Percentiles rank a stretch among this genome's conserved stretches.
phyloP scores from a whole-genome alignment of 768 basidiomycete species.

The Candolleomyces efflorescens region DNA sequence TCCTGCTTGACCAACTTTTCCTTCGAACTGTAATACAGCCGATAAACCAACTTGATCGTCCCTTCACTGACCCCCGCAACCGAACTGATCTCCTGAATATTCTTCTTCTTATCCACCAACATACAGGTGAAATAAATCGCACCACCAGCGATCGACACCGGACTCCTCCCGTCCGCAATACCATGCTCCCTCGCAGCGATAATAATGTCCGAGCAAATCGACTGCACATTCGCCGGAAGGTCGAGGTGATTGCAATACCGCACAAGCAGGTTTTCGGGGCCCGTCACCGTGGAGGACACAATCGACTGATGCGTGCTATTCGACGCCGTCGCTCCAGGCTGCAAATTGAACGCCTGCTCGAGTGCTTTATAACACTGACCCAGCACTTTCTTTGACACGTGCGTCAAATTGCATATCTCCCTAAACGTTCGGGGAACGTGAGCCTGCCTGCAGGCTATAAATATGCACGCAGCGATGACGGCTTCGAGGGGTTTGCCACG shows the following conservation, averaged over 20 bases:
- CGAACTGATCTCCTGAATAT: constrained; percentile 78
- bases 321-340: constrained; percentile 42
- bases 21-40: constrained; percentile 67
- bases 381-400: constrained; percentile 91
- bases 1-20: constrained; percentile 60
- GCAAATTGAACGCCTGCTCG: constrained; percentile 84
- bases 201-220: constrained; percentile 81
- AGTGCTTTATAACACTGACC: constrained; percentile 92
- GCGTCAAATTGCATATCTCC: constrained; percentile 90
- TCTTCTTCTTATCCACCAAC: constrained; percentile 69
- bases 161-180: constrained; percentile 90
- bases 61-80: constrained; percentile 95
- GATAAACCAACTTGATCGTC: constrained; percentile 89
- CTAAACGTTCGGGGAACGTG: constrained; percentile 95
- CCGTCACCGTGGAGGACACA: constrained; percentile 48
- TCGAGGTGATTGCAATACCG: constrained; percentile 94
- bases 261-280: constrained; percentile 84
- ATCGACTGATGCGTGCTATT: constrained; percentile 38
- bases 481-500: constrained; percentile 90
- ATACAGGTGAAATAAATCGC: constrained; percentile 92
- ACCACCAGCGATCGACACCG: constrained; percentile 97
- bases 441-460: constrained; percentile 93
- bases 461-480: constrained; percentile 96
- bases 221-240: constrained; percentile 76
- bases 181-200: constrained; percentile 75